Percentiles rank a stretch among this genome's conserved stretches.
phyloP scores from a whole-genome alignment of 2,329 filamentous ascomycete species.

The Thielaviopsis musarum region DNA sequence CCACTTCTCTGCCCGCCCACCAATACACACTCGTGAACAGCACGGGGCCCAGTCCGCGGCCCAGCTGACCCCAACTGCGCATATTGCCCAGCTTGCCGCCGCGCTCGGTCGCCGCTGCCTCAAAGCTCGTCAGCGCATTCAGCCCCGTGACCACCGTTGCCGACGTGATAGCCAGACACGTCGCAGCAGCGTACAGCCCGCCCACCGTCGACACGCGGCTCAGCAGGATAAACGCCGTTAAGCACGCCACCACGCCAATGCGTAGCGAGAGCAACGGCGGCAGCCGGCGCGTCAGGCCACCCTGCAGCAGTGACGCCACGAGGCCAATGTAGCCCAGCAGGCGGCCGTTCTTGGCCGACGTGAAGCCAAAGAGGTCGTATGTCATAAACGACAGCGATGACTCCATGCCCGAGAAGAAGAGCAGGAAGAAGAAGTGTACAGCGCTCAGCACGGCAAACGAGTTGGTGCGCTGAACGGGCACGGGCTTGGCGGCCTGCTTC shows the following conservation, averaged over 20 bases:
- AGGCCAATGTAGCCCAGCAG: conserved; percentile 84
- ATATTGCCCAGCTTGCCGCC: conserved; percentile 77
- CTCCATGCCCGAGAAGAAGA: conserved; percentile 97
- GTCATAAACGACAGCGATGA: conserved; percentile 97
- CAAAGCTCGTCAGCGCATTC: conserved; percentile 82
- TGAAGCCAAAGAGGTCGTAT: conserved; percentile 78
- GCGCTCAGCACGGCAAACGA: conserved; percentile 68
- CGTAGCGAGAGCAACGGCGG: conserved; percentile 67
- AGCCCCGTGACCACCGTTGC: conserved; percentile 89
- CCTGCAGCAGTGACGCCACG: conserved; percentile 81
- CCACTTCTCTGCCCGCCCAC: conserved; percentile 84
- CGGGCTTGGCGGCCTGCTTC: conserved; percentile 16
- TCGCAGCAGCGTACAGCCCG: conserved; percentile 66
- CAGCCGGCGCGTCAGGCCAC: conserved; percentile 72
- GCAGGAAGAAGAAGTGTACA: conserved; percentile 76
- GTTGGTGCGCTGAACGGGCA: conserved; percentile 47
- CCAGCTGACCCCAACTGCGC: conserved; percentile 68
- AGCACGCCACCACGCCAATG: conserved; percentile 60
- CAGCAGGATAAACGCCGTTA: conserved; percentile 66
- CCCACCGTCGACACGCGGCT: conserved; percentile 48
- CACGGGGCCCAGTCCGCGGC: conserved; percentile 70
- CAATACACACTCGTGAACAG: conserved; percentile 93
- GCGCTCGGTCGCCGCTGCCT: conserved; percentile 62
- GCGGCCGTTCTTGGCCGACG: conserved; percentile 62
- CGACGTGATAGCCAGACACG: conserved; percentile 72